Evolutionary conservation across 352 stramenopile species (phyloP).

Genomic region (Phytophthora sp.): DNA sequence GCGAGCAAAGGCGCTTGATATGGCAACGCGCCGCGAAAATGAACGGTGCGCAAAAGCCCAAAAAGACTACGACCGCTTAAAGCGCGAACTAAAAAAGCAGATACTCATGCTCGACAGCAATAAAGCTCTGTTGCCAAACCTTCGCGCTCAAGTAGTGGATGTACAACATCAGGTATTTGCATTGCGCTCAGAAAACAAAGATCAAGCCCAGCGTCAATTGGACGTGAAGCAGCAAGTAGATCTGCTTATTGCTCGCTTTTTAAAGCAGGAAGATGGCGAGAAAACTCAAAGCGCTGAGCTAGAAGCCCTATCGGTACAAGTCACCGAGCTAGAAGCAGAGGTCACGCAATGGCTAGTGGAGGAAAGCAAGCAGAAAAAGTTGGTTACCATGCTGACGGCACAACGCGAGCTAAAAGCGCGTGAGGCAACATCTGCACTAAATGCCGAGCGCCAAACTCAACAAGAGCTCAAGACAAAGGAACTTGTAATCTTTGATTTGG

Average conservation of each 20-base stretch:
- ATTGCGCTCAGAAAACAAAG: constrained; percentile 72
- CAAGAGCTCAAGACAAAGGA: constrained; percentile 94
- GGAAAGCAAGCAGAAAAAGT: constrained; percentile 89
- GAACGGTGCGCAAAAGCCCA: constrained; percentile 65
- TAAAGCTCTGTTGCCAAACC: constrained; percentile 78
- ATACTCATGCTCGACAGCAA: constrained; percentile 75
- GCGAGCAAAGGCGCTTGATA: constrained; percentile 56
- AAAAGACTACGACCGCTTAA: constrained; percentile 87
- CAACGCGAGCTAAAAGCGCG: constrained; percentile 92
- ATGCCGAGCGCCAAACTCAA: constrained; percentile 83
- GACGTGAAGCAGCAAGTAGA: constrained; percentile 93
- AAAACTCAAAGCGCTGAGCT: constrained; percentile 72
- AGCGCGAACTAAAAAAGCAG: constrained; percentile 91
- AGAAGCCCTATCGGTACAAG: constrained; percentile 60
- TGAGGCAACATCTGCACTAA: constrained; percentile 78
- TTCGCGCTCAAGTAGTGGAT: constrained; percentile 82
- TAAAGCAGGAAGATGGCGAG: constrained; percentile 88
- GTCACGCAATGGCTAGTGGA: constrained; percentile 89
- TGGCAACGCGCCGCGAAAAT: constrained; percentile 60
- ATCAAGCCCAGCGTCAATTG: constrained; percentile 61
- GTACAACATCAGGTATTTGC: constrained; percentile 70
- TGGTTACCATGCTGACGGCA: constrained; percentile 87
- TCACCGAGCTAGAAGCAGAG: constrained; percentile 80
- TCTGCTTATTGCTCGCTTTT: constrained; percentile 87
- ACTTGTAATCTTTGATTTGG: constrained; percentile 92